Percentiles rank a stretch among this genome's conserved stretches.
phyloP scores from a whole-genome alignment of 1,284 basidiomycete species.

The Ganoderma multipileum region DNA sequence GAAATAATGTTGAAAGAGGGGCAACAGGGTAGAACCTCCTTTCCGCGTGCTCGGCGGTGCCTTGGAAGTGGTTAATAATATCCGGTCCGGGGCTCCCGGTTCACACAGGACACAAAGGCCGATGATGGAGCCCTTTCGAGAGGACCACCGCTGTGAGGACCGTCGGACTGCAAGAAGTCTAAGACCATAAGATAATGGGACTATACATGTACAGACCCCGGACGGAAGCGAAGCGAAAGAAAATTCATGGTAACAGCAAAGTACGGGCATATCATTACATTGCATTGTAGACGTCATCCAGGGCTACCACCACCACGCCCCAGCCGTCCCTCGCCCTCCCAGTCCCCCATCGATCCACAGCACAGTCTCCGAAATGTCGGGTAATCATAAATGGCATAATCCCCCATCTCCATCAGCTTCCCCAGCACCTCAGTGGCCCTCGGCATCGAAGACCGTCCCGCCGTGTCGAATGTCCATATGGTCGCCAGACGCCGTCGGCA shows the following conservation, averaged over 20 bases:
- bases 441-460: slow-evolving; percentile 76
- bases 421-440: slow-evolving; percentile 40
- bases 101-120: background rate
- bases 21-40: background rate
- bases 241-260: slow-evolving; percentile 1
- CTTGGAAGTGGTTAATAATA: background rate
- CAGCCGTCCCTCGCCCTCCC: background rate
- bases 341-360: background rate
- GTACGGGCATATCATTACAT: slow-evolving; percentile 10
- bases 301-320: background rate
- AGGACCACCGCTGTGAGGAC: background rate
- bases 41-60: too few species aligned
- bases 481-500: slow-evolving; percentile 71
- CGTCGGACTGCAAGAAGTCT: background rate
- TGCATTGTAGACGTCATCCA: slow-evolving; percentile 16
- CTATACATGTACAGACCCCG: background rate
- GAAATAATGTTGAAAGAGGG: background rate
- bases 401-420: background rate
- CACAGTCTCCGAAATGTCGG: background rate
- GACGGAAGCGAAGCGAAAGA: background rate
- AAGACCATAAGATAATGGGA: background rate
- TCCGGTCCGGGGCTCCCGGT: slow-evolving; percentile 1
- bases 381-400: background rate
- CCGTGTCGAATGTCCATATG: slow-evolving; percentile 56
- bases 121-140: background rate